Evolutionary conservation across 305 asterid genomes (phyloP).

Genomic region (Solanum hybrid): DNA sequence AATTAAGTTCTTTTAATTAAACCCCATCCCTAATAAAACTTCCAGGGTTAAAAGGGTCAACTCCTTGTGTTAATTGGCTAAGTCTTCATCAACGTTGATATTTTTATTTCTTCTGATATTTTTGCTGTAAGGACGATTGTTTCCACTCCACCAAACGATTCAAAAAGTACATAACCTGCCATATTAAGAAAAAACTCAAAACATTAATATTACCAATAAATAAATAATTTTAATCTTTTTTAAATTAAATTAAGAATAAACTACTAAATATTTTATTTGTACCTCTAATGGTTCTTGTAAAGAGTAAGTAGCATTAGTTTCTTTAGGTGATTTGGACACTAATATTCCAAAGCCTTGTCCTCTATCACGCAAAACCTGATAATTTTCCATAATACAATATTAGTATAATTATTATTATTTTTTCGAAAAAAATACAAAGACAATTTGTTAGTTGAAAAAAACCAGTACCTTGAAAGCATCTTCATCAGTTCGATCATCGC

Average conservation of each 20-base stretch:
- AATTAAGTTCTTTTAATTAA: slow-evolving; percentile 1
- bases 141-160: slow-evolving; percentile 67
- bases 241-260: not conserved
- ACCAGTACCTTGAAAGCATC: slow-evolving; percentile 71
- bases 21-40: slow-evolving; percentile 20
- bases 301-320: slow-evolving; percentile 57
- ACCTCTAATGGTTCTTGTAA: slow-evolving; percentile 74
- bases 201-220: not conserved
- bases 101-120: slow-evolving; percentile 7
- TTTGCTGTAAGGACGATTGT: slow-evolving; percentile 23
- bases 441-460: not conserved
- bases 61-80: not conserved
- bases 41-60: slow-evolving; percentile 18
- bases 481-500: slow-evolving; percentile 86
- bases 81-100: not conserved
- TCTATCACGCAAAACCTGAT: slow-evolving; percentile 49
- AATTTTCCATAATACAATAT: not conserved
- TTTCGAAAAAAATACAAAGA: not conserved
- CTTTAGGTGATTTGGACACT: slow-evolving; percentile 59
- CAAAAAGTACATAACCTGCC: slow-evolving; percentile 81
- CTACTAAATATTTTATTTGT: not conserved
- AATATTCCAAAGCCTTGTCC: slow-evolving; percentile 71
- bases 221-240: not conserved
- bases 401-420: not conserved
- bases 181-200: not conserved